A percentile compares a stretch with the other conserved stretches of the same genome.
Evolutionary conservation across 164 flowering plant species (phyloP).

Genomic region (Nymphaea thermarum): DNA sequence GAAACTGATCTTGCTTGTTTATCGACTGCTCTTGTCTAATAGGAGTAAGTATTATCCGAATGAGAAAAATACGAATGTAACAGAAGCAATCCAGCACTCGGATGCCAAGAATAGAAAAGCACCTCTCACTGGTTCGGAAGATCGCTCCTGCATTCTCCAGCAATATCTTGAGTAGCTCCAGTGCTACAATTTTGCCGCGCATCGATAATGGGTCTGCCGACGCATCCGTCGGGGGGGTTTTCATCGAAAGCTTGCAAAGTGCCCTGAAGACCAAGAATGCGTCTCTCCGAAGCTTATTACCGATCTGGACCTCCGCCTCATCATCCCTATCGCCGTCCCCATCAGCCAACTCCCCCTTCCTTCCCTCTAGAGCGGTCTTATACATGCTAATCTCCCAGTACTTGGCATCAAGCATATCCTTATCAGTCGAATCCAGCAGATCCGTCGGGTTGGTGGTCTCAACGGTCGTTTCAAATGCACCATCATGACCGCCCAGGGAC

Average conservation of each 20-base stretch:
- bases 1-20: no score
- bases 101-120: constrained; percentile 1
- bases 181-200: constrained; percentile 97
- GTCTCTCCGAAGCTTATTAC: constrained; percentile 92
- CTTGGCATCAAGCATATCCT: constrained; percentile 99
- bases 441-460: constrained; percentile 94
- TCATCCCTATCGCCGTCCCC: constrained; percentile 90
- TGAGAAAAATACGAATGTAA: not conserved
- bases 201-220: constrained; percentile 80
- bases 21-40: no score
- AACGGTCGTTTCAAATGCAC: constrained; percentile 78
- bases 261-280: constrained; percentile 97
- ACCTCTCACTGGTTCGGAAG: constrained; percentile 98
- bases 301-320: constrained; percentile 96
- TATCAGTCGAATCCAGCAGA: constrained; percentile 95
- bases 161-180: constrained; percentile 94
- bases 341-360: constrained; percentile 95
- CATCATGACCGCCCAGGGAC: constrained; percentile 57
- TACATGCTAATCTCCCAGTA: constrained; percentile 99
- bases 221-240: constrained; percentile 97
- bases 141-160: constrained; percentile 98
- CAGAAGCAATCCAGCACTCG: not conserved
- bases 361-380: constrained; percentile 93
- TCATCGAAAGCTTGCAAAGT: constrained; percentile 95
- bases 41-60: not conserved